Evolutionary conservation across 1,139 yeast species (phyloP), one percentile per base, ranked within the genome.

Genomic region (Groenewaldozyma sp.): DNA sequence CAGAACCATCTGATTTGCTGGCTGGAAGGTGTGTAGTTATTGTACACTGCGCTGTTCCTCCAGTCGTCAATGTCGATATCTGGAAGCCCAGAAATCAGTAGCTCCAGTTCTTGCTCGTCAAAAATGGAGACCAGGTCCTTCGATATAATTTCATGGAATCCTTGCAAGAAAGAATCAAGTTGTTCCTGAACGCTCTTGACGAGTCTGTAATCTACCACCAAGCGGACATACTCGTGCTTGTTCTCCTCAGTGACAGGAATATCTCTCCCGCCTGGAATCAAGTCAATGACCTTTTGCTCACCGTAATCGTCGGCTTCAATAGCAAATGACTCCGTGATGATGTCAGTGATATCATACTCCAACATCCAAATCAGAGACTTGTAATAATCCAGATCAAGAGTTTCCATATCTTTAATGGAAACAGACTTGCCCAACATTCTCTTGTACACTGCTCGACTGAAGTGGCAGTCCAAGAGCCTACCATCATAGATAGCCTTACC

Each of bases 1-100:
- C 99, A 93, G 64, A 91, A 93, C 87, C 97, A 91, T 56, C 82
- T 88, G 45, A 93, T 80, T 57, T 88, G 97, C 31, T 83, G 78
- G 2, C 95, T 83, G 1, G 86, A 74, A 1, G 93, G 73, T 0
- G 88, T 75, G 59, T 91, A 93, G 58, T 88, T 91, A 44, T 74
- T 81, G 62, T 93, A 91, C 1, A 69, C 70, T 1, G 95, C 75
- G 58, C 91, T 82, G 54, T 76, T 79, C 52, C 83, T 82, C 99
- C 99, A 93, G 56, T 93, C 99, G 50, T 78, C 82, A 20, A 91
- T 88, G 62, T 84, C 95, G 52, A 93, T 88, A 54, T 91, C 96
- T 1, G 99, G 98, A 55, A 93, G 69, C 11, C 99, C 99, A 24
- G 94, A 82, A 38, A 91, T 83, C 54, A 93, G 70, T 45, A 93